Evolutionary conservation across 495 filamentous ascomycete genomes (phyloP).

Genomic region (Aspergillus ellipticus): DNA sequence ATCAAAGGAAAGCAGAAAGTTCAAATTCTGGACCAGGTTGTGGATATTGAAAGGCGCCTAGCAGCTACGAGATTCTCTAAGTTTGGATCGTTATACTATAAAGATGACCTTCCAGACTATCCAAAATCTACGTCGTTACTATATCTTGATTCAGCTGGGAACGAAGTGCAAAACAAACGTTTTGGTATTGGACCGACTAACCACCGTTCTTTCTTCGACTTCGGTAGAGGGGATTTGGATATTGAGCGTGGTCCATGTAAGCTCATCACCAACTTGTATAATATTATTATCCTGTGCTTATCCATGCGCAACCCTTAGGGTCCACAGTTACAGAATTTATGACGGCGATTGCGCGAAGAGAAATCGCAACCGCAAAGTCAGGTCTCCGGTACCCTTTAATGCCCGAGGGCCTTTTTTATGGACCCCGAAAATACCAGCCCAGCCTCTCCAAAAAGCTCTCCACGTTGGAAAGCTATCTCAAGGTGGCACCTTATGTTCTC

Average conservation of each 20-base stretch:
- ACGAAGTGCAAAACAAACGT: conserved; percentile 15
- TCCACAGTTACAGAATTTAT: conserved; percentile 18
- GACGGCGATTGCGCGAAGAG: conserved; percentile 16
- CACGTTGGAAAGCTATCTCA: conserved; percentile 20
- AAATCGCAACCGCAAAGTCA: conserved; percentile 21
- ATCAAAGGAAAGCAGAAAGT: conserved; percentile 22
- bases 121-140: conserved; percentile 8
- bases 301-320: conserved; percentile 13
- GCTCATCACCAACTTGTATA: conserved; percentile 11
- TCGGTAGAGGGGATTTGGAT: conserved; percentile 20
- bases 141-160: conserved; percentile 16
- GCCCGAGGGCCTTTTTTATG: conserved; percentile 23
- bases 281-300: conserved; percentile 14
- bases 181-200: conserved; percentile 24
- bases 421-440: conserved; percentile 25
- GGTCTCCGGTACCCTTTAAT: conserved; percentile 20
- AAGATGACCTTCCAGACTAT: conserved; percentile 12
- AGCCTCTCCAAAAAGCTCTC: conserved; percentile 21
- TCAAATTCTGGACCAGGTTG: conserved; percentile 25
- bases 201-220: conserved; percentile 24
- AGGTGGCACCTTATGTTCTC: conserved; percentile 18
- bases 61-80: conserved; percentile 20
- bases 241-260: conserved; percentile 29
- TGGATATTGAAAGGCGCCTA: conserved; percentile 26
- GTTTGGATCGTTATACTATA: conserved; percentile 28